Evolutionary conservation across 2,329 filamentous ascomycete species (phyloP).

Genomic region (Coleophoma crateriformis): DNA sequence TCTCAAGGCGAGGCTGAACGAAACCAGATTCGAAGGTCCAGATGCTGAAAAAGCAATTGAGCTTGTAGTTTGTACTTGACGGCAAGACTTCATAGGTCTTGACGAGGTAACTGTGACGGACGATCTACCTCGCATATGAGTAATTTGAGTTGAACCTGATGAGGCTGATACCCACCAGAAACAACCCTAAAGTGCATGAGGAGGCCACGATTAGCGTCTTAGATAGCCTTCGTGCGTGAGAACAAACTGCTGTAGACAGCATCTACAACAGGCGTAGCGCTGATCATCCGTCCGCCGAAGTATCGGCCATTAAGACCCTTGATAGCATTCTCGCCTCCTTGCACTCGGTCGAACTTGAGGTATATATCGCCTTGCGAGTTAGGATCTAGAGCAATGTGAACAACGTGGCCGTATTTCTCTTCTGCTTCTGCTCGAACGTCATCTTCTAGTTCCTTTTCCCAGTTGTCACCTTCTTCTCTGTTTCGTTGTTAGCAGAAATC

Average conservation of each 20-base stretch:
- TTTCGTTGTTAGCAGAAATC: constrained; percentile 27
- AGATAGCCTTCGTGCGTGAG: constrained; percentile 78
- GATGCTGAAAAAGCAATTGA: constrained; percentile 1
- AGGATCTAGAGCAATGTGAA: constrained; percentile 92
- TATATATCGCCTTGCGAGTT: constrained; percentile 96
- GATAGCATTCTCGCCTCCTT: constrained; percentile 94
- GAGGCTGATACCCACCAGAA: constrained; percentile 14
- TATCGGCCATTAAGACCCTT: constrained; percentile 95
- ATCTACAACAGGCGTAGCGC: constrained; percentile 92
- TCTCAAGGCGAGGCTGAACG: constrained; percentile 7
- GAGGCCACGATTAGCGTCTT: constrained; percentile 32
- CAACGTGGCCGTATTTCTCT: constrained; percentile 92
- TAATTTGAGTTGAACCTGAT: too few species aligned
- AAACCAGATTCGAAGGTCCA: constrained; percentile 2
- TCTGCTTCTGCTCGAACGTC: constrained; percentile 92
- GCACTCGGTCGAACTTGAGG: constrained; percentile 94
- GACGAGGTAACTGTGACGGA: too few species aligned
- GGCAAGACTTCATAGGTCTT: too few species aligned
- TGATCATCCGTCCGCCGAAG: constrained; percentile 90
- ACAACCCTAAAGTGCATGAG: constrained; percentile 18
- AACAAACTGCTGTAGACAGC: constrained; percentile 98
- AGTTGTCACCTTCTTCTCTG: constrained; percentile 80
- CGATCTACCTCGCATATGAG: too few species aligned
- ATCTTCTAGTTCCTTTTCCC: constrained; percentile 90
- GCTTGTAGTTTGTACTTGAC: background rate